phyloP scores from a whole-genome alignment of 805 yeast species.

The Spathaspora hagerdaliae region DNA sequence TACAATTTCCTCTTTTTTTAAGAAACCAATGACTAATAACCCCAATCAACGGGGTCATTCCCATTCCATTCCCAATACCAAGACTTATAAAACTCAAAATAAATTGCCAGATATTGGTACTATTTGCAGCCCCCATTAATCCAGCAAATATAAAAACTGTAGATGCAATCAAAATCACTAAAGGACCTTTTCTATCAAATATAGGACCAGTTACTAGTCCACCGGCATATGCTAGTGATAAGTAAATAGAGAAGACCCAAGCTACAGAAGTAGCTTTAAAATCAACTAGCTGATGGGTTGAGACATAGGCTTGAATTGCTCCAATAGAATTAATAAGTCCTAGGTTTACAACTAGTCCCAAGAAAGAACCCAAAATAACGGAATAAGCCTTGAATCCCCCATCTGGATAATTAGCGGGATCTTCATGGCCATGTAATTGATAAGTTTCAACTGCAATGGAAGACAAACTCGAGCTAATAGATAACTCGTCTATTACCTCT shows the following conservation, averaged over 20 bases:
- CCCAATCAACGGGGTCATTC: conserved; percentile 59
- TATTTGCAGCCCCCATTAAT: conserved; percentile 53
- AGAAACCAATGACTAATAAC: conserved; percentile 66
- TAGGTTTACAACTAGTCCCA: conserved; percentile 50
- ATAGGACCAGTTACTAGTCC: conserved; percentile 55
- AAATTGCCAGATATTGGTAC: conserved; percentile 55
- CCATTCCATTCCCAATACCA: conserved; percentile 58
- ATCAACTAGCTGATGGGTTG: conserved; percentile 48
- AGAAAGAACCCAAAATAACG: conserved; percentile 55
- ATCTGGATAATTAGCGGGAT: conserved; percentile 40
- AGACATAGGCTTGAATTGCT: conserved; percentile 57
- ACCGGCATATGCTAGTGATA: conserved; percentile 44
- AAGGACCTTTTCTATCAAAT: conserved; percentile 61
- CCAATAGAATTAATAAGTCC: conserved; percentile 61
- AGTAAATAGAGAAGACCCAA: conserved; percentile 62
- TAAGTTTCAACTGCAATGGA: background rate
- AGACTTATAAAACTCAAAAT: conserved; percentile 52
- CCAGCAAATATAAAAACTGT: conserved; percentile 43
- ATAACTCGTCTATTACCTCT: too few relatives aligned
- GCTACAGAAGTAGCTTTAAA: conserved; percentile 47
- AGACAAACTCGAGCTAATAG: too few relatives aligned
- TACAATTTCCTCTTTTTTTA: conserved; percentile 48
- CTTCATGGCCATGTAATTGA: conserved; percentile 5
- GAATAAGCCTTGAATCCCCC: conserved; percentile 57
- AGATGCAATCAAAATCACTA: conserved; percentile 38